A percentile compares a stretch with the other conserved stretches of the same genome.
Evolutionary conservation across 2,329 filamentous ascomycete species (phyloP).

Genomic region (Scedosporium dehoogii): DNA sequence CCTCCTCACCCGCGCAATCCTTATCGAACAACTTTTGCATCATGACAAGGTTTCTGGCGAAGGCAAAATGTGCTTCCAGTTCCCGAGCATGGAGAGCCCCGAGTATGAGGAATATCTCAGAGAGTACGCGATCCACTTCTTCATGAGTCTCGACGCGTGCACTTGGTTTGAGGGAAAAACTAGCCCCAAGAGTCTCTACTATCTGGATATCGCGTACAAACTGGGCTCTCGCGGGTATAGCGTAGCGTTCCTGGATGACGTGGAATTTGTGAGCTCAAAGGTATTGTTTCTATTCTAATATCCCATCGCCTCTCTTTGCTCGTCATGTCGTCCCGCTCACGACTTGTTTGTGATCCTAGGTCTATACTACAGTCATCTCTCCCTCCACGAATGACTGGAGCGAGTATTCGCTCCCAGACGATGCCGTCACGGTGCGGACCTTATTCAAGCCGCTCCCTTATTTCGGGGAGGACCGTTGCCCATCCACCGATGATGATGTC

Average conservation of each 20-base stretch:
- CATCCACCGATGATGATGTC: neutral
- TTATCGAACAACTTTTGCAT: slow-evolving; percentile 51
- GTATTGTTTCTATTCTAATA: slow-evolving; percentile 22
- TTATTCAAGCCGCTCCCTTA: neutral
- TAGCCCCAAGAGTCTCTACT: slow-evolving; percentile 14
- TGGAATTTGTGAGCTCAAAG: slow-evolving; percentile 57
- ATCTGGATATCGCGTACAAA: slow-evolving; percentile 26
- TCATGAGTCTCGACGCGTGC: slow-evolving; percentile 58
- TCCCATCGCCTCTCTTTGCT: too few relatives aligned
- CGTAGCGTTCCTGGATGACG: slow-evolving; percentile 51
- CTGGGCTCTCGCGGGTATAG: slow-evolving; percentile 48
- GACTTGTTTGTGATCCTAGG: neutral
- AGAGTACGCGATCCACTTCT: slow-evolving; percentile 48
- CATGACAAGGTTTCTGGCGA: slow-evolving; percentile 1
- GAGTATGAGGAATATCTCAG: slow-evolving; percentile 47
- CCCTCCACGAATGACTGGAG: neutral
- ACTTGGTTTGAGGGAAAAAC: slow-evolving; percentile 22
- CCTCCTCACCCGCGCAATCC: slow-evolving; percentile 48
- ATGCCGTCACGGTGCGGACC: neutral
- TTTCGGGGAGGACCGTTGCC: neutral
- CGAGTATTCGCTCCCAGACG: neutral
- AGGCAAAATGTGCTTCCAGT: slow-evolving; percentile 24
- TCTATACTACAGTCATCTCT: neutral
- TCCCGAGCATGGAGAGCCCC: slow-evolving; percentile 33
- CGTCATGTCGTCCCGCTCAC: neutral